A percentile compares a stretch with the other conserved stretches of the same genome.
These are phyloP conservation scores for Alternaria burnsii DNA, from an alignment of 2,329 filamentous ascomycete species.

Conservation along the genomic window DNA sequence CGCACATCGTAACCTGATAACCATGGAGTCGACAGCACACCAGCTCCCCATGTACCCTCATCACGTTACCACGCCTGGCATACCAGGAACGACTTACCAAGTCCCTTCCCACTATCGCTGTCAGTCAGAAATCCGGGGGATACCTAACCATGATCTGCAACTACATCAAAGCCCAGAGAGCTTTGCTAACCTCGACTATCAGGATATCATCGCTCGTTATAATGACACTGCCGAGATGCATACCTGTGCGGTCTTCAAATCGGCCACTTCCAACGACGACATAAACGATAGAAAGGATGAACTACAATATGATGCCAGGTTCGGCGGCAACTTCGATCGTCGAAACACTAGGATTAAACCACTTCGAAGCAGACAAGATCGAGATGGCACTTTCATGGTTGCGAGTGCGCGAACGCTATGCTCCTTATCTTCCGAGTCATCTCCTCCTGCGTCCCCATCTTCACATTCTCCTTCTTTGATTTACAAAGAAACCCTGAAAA, in stretches of 20 bases:
- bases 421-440: neutral
- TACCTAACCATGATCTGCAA: neutral
- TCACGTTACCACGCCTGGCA: neutral
- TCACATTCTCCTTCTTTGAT: neutral
- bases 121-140: neutral
- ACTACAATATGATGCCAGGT: neutral
- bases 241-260: neutral
- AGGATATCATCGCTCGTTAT: neutral
- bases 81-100: neutral
- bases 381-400: neutral
- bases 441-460: neutral
- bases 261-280: neutral
- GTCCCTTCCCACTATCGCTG: neutral
- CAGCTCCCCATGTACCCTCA: neutral
- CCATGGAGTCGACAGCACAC: neutral
- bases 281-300: neutral
- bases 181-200: neutral
- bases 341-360: neutral
- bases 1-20: neutral
- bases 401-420: constrained; percentile 5
- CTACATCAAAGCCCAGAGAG: neutral
- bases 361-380: neutral
- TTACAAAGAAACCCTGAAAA: neutral
- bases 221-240: neutral
- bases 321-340: neutral